Base-by-base conservation (phyloP, 768 basidiomycete species). In the Mycena haematopus region DNA sequence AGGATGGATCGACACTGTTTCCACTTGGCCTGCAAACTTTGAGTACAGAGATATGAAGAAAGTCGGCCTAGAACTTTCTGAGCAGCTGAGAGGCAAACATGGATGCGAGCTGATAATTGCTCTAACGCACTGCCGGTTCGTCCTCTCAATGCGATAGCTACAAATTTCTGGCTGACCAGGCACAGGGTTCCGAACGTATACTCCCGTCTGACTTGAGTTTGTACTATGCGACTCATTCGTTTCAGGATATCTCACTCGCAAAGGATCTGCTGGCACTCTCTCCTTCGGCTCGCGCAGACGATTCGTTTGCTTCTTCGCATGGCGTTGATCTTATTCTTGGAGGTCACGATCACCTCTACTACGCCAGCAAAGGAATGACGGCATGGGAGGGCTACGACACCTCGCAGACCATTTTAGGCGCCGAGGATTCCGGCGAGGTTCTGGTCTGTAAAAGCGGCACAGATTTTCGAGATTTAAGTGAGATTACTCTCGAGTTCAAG, bases 311-410 rank as follows among this genome's bases (percentile, higher is more conserved):
- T 21, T 72, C 75, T 45, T 71, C 78, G 49, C 93, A 96, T 65
- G 95, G 95, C 7, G 89, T 89, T 2, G 95, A 96, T 70, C 75
- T 95, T 25, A 74, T 96, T 42, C 82, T 96, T 2, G 95, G 95
- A 5, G 95, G 95, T 2, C 95, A 96, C 69, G 95, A 96, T 71
- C 95, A 96, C 65, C 77, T 90, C 3, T 93, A 92, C 75, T 93
- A 84, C 71, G 82, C 85, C 44, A 85, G 88, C 36, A 85, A 81
- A 66, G 92, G 90, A 11, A 82, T 86, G 17, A 80, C 77, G 42
- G 72, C 77, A 6, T 93, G 91, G 91, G 84, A 90, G 27, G 82
- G 80, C 56, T 89, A 86, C 62, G 84, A 93, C 65, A 70, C 80
- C 21, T 75, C 73, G 3, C 67, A 80, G 46, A 72, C 78, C 4